Evolutionary conservation across 108 stramenopile genomes (phyloP).

Genomic region (Hondaea fermentalgiana): DNA sequence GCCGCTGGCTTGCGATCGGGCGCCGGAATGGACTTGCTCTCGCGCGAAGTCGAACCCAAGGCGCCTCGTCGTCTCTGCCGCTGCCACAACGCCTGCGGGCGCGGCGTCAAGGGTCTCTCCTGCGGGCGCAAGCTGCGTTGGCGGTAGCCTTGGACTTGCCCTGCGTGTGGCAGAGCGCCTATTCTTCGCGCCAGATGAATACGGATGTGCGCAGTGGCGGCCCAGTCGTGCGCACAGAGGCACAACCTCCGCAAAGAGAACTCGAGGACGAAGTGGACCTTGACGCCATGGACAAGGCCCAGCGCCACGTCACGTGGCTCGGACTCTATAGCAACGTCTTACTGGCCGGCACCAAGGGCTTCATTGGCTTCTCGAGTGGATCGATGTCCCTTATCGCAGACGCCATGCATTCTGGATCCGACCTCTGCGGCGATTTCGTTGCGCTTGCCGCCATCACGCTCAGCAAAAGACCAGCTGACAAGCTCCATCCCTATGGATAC

Average conservation of each 20-base stretch:
- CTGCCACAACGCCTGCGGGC: too few species aligned
- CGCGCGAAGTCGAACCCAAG: too few species aligned
- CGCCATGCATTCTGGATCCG: slow-evolving; percentile 82
- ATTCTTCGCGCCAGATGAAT: neutral
- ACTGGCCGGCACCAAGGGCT: slow-evolving; percentile 61
- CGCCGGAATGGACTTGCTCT: too few species aligned
- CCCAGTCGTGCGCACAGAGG: neutral
- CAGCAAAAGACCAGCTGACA: slow-evolving; percentile 48
- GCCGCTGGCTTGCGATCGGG: too few species aligned
- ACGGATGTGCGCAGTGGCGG: neutral
- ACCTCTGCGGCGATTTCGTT: slow-evolving; percentile 81
- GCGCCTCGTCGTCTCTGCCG: too few species aligned
- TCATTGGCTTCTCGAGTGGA: slow-evolving; percentile 67
- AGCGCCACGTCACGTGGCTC: slow-evolving; percentile 69
- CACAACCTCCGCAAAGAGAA: neutral
- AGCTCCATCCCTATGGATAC: slow-evolving; percentile 87
- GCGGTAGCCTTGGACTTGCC: too few species aligned
- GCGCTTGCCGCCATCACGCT: slow-evolving; percentile 80
- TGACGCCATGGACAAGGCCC: neutral
- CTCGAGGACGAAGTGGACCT: neutral
- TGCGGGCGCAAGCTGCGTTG: too few species aligned
- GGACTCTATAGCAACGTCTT: slow-evolving; percentile 69
- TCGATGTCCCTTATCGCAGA: slow-evolving; percentile 82
- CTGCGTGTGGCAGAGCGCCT: too few species aligned
- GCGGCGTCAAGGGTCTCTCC: too few species aligned